Evolutionary conservation across 208 protist species (phyloP).

Genomic region (Trypanosoma avium): DNA sequence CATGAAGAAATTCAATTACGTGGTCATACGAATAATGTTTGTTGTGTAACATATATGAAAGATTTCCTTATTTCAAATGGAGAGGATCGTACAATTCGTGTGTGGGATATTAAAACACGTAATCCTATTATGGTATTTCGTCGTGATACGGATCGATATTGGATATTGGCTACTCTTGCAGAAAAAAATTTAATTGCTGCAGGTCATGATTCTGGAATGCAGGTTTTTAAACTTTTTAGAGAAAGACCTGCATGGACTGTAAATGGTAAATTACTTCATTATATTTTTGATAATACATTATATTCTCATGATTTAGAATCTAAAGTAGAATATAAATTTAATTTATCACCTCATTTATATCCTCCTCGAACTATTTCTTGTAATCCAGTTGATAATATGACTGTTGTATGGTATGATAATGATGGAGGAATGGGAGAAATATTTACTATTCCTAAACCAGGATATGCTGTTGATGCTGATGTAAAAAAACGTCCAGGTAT

Average conservation of each 20-base stretch:
- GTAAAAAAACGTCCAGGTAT: constrained; percentile 53
- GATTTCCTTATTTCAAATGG: constrained; percentile 96
- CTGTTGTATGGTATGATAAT: constrained; percentile 48
- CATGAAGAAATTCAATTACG: constrained; percentile 94
- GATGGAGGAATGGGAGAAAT: constrained; percentile 36
- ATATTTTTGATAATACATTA: constrained; percentile 54
- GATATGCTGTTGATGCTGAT: constrained; percentile 34
- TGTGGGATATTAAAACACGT: constrained; percentile 90
- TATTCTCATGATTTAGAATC: constrained; percentile 52
- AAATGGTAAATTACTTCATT: constrained; percentile 49
- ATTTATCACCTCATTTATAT: constrained; percentile 31
- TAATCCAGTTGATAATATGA: constrained; percentile 58
- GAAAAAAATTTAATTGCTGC: constrained; percentile 96
- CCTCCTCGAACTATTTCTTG: constrained; percentile 59
- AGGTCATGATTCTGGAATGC: constrained; percentile 96
- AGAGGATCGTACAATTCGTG: constrained; percentile 95
- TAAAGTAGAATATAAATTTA: constrained; percentile 31
- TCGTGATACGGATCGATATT: constrained; percentile 97
- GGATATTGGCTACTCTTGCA: constrained; percentile 95
- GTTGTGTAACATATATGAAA: constrained; percentile 95
- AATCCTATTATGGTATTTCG: constrained; percentile 88
- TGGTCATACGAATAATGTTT: constrained; percentile 98
- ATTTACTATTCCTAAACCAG: constrained; percentile 32
- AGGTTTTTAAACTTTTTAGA: constrained; percentile 98
- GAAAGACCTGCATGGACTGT: constrained; percentile 92